Conservation (phyloP, 139 green algal species). For the Chlamydomonas sphaeroides region DNA sequence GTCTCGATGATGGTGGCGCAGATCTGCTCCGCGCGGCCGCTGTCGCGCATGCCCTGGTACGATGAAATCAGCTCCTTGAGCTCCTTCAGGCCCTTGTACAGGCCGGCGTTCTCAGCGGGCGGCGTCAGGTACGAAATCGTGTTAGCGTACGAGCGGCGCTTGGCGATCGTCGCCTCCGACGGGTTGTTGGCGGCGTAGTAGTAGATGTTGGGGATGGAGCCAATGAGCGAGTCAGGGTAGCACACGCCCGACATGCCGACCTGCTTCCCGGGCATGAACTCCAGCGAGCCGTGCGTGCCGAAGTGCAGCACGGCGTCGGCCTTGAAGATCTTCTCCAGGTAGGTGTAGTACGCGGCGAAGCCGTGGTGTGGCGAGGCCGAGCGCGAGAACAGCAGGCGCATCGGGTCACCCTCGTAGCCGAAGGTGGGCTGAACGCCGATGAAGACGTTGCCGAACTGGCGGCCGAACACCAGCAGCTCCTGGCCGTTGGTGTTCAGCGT, state of each 20-base stretch:
- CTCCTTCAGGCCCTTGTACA: conserved; percentile 98
- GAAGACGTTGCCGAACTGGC: conserved; percentile 99
- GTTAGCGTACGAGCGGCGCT: conserved; percentile 98
- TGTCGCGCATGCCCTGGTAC: conserved; percentile 95
- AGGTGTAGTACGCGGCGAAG: conserved; percentile 99
- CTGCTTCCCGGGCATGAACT: conserved; percentile 99
- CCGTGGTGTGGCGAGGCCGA: conserved; percentile 97
- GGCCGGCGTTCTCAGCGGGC: conserved; percentile 97
- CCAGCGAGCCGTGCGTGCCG: conserved; percentile 97
- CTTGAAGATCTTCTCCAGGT: conserved; percentile 96
- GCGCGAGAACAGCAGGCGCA: conserved; percentile 97
- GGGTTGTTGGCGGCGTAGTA: conserved; percentile 99
- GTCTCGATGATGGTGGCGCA: conserved; percentile 97
- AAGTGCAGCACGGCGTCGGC: conserved; percentile 99
- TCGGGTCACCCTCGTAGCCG: conserved; percentile 99
- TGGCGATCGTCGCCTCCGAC: conserved; percentile 98
- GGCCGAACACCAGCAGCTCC: conserved; percentile 96
- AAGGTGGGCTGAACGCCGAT: conserved; percentile 99
- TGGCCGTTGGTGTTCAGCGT: conserved; percentile 98
- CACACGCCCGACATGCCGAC: conserved; percentile 97
- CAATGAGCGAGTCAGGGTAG: conserved; percentile 98
- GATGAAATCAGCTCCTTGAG: conserved; percentile 96
- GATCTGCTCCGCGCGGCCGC: conserved; percentile 86
- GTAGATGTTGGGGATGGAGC: conserved; percentile 98
- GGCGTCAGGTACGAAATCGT: conserved; percentile 99